phyloP scores from a whole-genome alignment of 495 filamentous ascomycete genomes.

The Antarctomyces pellizariae region DNA sequence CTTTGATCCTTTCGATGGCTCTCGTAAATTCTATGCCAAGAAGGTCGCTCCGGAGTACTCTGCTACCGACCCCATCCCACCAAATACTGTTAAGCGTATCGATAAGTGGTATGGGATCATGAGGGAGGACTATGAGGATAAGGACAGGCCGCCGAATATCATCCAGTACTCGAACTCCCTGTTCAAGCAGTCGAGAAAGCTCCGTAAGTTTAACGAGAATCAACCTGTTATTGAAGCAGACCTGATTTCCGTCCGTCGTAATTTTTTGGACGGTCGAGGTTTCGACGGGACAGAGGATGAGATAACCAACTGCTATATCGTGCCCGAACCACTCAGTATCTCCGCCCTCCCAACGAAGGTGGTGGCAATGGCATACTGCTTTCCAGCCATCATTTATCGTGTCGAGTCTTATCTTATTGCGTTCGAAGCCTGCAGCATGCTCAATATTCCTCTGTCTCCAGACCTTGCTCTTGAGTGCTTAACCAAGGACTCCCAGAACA shows the following conservation, averaged over 20 bases:
- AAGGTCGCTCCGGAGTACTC: slow-evolving; percentile 13
- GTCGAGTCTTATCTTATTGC: slow-evolving; percentile 67
- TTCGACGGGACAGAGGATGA: slow-evolving; percentile 33
- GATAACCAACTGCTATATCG: slow-evolving; percentile 20
- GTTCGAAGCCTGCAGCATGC: slow-evolving; percentile 38
- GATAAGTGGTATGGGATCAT: no score
- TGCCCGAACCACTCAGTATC: slow-evolving; percentile 33
- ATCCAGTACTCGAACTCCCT: slow-evolving; percentile 39
- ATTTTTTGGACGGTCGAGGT: slow-evolving; percentile 63
- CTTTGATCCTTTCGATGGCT: slow-evolving; percentile 53
- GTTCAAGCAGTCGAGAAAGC: slow-evolving; percentile 25
- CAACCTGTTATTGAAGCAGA: slow-evolving; percentile 66
- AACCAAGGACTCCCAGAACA: slow-evolving; percentile 88
- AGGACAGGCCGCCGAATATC: slow-evolving; percentile 30
- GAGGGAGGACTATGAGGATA: no score
- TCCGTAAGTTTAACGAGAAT: slow-evolving; percentile 24
- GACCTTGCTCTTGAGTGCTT: slow-evolving; percentile 67
- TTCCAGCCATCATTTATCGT: slow-evolving; percentile 67
- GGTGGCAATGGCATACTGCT: slow-evolving; percentile 41
- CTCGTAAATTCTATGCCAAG: slow-evolving; percentile 30
- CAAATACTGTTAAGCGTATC: slow-evolving; percentile 18
- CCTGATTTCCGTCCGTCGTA: slow-evolving; percentile 48
- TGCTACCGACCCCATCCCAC: slow-evolving; percentile 31
- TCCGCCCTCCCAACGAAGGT: slow-evolving; percentile 44
- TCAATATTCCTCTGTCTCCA: slow-evolving; percentile 35